A percentile compares a stretch with the other conserved stretches of the same genome.
Conservation (phyloP, 1,284 basidiomycete species). For the Ganoderma resinaceum region DNA sequence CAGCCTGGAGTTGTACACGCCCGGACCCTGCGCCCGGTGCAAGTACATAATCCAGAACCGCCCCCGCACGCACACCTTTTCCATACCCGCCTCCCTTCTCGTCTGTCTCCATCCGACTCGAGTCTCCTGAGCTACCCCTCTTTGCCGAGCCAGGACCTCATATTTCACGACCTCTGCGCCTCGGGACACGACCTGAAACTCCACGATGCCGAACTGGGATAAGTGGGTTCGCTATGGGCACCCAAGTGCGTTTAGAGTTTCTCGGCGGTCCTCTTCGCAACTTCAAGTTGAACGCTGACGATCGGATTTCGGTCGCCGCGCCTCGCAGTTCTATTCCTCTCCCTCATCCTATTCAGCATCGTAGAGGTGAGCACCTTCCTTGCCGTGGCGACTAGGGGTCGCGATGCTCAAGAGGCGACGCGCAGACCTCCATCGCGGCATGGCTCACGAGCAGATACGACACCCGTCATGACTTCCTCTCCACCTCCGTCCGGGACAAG, state of each 20-base stretch:
- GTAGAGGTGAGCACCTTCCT: constrained; percentile 53
- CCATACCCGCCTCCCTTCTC: constrained; percentile 5
- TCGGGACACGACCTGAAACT: not conserved
- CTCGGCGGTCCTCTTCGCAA: not conserved
- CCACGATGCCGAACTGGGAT: constrained; percentile 46
- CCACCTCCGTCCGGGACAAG: constrained; percentile 58
- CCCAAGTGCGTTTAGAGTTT: constrained; percentile 49
- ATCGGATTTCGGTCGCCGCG: not conserved
- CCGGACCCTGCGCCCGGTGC: not conserved
- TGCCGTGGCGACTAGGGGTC: not conserved
- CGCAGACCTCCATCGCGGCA: constrained; percentile 68
- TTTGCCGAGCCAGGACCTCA: not conserved
- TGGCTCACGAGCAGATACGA: constrained; percentile 71
- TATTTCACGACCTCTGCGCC: constrained; percentile 25
- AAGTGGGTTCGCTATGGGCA: constrained; percentile 55
- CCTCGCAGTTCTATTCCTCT: constrained; percentile 54
- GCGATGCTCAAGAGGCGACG: not conserved
- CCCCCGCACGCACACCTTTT: not conserved
- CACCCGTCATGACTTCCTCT: constrained; percentile 58
- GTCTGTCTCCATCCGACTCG: not conserved
- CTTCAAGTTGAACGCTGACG: constrained; percentile 5
- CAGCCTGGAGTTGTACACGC: constrained; percentile 1
- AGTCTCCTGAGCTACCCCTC: not conserved
- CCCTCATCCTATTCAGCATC: constrained; percentile 63
- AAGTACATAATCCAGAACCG: constrained; percentile 19